Conservation (phyloP, 2,329 filamentous ascomycete genomes). For the Penicillium sp. region DNA sequence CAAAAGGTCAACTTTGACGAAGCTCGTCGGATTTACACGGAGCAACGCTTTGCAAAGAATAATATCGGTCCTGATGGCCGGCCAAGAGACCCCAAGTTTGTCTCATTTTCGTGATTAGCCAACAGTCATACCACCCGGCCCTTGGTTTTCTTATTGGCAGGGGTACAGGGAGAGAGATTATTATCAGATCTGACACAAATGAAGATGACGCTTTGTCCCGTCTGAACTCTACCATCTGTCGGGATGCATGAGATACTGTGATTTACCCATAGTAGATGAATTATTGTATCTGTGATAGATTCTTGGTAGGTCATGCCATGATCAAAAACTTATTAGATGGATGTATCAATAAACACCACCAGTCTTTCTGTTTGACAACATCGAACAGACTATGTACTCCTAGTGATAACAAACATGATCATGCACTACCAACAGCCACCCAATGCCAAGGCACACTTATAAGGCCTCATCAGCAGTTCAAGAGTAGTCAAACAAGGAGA, state of each 20-base stretch:
- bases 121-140: neutral
- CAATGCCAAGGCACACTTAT: neutral
- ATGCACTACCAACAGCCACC: neutral
- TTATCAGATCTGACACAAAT: neutral
- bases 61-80: constrained; percentile 85
- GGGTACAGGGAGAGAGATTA: neutral
- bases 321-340: neutral
- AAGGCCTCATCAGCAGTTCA: neutral
- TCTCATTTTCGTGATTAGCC: constrained; percentile 71
- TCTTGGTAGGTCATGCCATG: neutral
- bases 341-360: neutral
- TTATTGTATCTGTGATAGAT: neutral
- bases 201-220: neutral
- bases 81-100: constrained; percentile 90
- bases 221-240: neutral
- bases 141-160: neutral
- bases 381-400: neutral
- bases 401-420: neutral
- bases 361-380: neutral
- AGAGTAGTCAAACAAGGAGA: neutral
- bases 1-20: constrained; percentile 83
- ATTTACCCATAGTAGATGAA: neutral
- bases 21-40: constrained; percentile 80
- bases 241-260: neutral
- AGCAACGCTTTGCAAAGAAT: constrained; percentile 80